Evolutionary conservation across 2,329 filamentous ascomycete genomes (phyloP), one percentile per base, ranked within the genome.

Genomic region (Paraphoma sp.): DNA sequence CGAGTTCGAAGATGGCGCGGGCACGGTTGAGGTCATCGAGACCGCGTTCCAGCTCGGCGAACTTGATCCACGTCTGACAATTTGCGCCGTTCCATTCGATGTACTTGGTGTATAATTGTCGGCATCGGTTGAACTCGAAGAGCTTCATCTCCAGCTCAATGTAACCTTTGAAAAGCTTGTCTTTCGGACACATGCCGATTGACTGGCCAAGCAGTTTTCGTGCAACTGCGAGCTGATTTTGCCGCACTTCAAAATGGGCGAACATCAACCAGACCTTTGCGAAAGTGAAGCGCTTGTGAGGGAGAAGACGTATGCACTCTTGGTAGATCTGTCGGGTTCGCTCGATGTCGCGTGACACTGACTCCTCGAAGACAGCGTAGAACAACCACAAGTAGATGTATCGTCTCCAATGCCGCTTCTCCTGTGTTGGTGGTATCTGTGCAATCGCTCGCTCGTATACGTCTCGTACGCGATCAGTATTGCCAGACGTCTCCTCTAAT

Each of bases 381-480:
- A 98, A 97, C 43, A 98, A 87, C 92, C 94, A 99, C 1, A 99
- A 85, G 73, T 98, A 99, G 57, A 99, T 96, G 77, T 99, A 99
- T 36, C 95, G 85, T 64, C 95, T 86, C 95, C 95, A 99, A 76
- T 98, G 93, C 45, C 95, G 87, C 82, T 99, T 99, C 76, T 98
- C 95, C 68, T 96, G 91, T 17, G 93, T 96, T 0, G 95, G 94
- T 2, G 95, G 95, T 12, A 98, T 87, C 72, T 99, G 94, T 5
- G 95, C 93, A 66, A 99, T 96, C 1, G 95, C 95, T 67, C 93
- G 87, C 78, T 99, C 95, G 78, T 98, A 99, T 12, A 96, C 88
- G 64, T 99, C 95, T 33, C 95, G 87, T 1, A 97, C 89, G 42
- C 91, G 87, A 62, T 96, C 93, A 0, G 86, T 80, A 72, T 97